Base-by-base conservation (phyloP, 306 rosid genomes). In the Sicyos edulis region DNA sequence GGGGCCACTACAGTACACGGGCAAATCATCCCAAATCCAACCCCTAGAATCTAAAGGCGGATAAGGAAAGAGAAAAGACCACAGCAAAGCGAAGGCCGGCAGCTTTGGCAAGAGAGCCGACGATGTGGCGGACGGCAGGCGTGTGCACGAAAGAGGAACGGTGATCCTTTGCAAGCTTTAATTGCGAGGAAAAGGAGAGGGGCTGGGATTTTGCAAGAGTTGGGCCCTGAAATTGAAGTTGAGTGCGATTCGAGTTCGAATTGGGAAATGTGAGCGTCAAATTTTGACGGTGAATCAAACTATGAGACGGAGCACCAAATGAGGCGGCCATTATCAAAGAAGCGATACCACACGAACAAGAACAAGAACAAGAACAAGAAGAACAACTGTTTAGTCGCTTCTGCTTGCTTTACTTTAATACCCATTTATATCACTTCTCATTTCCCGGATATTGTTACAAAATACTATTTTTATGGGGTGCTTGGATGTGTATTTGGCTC, bases 71-170 rank as follows among this genome's bases (percentile, higher is more conserved):
- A 69, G 37, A 14, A 56, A 66, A 74, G 66, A 93, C 98, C 79
- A 93, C 85, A 60, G 91, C 97, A 47, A 91, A 91, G 77, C 97
- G 95, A 51, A 91, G 96, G 73, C 97, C 99, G 24, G 79, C 78
- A 32, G 97, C 50, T 72, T 54, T 76, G 54, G 85, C 81, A 66
- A 91, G 84, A 68, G 97, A 88, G 22, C 99, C 99, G 1, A 83
- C 87, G 69, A 93, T 75, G 65, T 93, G 87, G 72, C 86, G 84
- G 67, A 93, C 92, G 52, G 95, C 97, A 42, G 85, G 82, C 47
- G 96, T 85, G 61, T 78, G 85, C 1, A 68, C 51, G 69, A 76
- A 78, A 47, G 89, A 82, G 12, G 82, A 82, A 47, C 83, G 82
- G 70, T 79, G 80, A 61, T 78, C 78, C 59, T 83, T 84, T 57